Percentiles rank a stretch among this genome's conserved stretches.
These are phyloP conservation scores for Coprinellus micaceus DNA, from an alignment of 768 basidiomycete species.

Conservation along the genomic window DNA sequence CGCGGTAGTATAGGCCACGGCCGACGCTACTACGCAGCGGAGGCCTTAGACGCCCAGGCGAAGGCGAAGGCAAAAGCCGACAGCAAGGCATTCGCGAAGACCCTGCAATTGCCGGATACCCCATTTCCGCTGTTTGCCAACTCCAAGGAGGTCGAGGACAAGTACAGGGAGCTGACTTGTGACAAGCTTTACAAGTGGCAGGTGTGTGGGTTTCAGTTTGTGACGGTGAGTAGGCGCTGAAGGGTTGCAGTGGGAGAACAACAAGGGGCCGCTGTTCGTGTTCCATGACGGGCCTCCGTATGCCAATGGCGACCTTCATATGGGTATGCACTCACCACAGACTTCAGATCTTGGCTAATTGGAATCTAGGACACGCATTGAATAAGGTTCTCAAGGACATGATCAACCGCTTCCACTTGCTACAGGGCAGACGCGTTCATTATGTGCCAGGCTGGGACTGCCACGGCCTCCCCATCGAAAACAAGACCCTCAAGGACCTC, in stretches of 20 bases:
- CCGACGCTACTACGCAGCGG: neutral
- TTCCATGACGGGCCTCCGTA: conserved; percentile 97
- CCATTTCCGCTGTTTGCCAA: conserved; percentile 71
- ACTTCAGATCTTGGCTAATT: neutral
- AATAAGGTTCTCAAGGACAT: conserved; percentile 98
- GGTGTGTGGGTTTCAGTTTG: conserved; percentile 36
- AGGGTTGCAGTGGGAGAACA: conserved; percentile 55
- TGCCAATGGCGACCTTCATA: conserved; percentile 93
- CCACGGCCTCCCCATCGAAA: conserved; percentile 95
- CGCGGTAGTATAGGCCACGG: too few species aligned
- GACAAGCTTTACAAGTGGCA: conserved; percentile 78
- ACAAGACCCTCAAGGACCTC: conserved; percentile 80
- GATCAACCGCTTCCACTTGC: conserved; percentile 84
- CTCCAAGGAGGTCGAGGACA: conserved; percentile 56
- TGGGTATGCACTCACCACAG: conserved; percentile 52
- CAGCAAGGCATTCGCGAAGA: conserved; percentile 45
- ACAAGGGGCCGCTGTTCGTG: conserved; percentile 68
- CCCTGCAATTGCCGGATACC: conserved; percentile 81
- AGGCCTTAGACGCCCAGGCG: neutral
- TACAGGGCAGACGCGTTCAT: conserved; percentile 77
- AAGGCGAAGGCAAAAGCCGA: conserved; percentile 14
- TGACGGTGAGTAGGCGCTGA: conserved; percentile 7
- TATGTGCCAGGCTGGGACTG: conserved; percentile 98
- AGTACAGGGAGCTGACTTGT: conserved; percentile 59
- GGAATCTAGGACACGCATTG: conserved; percentile 75